A percentile compares a stretch with the other conserved stretches of the same genome.
Conservation (phyloP, 169 alveolate species). For the Theileria sp. region DNA sequence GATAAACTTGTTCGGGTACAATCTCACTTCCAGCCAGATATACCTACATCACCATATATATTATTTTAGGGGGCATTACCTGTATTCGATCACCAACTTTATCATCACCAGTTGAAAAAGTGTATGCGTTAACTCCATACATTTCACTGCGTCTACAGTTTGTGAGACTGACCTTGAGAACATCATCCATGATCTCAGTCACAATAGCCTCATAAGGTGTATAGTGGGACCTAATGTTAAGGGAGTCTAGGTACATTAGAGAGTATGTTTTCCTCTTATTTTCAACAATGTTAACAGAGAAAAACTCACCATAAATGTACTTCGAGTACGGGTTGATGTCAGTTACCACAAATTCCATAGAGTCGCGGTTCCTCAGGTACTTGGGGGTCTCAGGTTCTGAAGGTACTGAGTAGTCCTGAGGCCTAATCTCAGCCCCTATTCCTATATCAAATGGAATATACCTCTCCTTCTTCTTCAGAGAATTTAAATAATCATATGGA, state of each 20-base stretch:
- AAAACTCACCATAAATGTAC: conserved; percentile 42
- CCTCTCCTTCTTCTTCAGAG: conserved; percentile 25
- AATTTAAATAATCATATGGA: conserved; percentile 32
- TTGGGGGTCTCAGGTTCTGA: conserved; percentile 21
- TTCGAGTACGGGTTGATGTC: conserved; percentile 29
- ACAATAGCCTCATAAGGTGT: conserved; percentile 41
- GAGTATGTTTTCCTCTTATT: conserved; percentile 48
- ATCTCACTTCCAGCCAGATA: conserved; percentile 59
- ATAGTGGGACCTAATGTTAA: conserved; percentile 14
- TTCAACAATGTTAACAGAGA: conserved; percentile 53
- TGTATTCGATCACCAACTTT: conserved; percentile 40
- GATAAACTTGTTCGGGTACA: conserved; percentile 47
- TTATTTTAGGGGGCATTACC: not conserved
- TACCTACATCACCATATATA: conserved; percentile 17
- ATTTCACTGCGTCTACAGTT: conserved; percentile 33
- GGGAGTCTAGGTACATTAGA: conserved; percentile 39
- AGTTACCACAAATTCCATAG: conserved; percentile 60
- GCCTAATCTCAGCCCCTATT: conserved; percentile 54
- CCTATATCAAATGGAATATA: conserved; percentile 31
- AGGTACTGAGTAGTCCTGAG: conserved; percentile 22
- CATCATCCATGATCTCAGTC: conserved; percentile 38
- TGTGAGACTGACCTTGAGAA: conserved; percentile 15
- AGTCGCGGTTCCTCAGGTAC: conserved; percentile 41
- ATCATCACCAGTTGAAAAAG: conserved; percentile 35
- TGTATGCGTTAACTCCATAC: conserved; percentile 51